A percentile compares a stretch with the other conserved stretches of the same genome.
Evolutionary conservation across 768 basidiomycete species (phyloP).

Genomic region (Mycena metata): DNA sequence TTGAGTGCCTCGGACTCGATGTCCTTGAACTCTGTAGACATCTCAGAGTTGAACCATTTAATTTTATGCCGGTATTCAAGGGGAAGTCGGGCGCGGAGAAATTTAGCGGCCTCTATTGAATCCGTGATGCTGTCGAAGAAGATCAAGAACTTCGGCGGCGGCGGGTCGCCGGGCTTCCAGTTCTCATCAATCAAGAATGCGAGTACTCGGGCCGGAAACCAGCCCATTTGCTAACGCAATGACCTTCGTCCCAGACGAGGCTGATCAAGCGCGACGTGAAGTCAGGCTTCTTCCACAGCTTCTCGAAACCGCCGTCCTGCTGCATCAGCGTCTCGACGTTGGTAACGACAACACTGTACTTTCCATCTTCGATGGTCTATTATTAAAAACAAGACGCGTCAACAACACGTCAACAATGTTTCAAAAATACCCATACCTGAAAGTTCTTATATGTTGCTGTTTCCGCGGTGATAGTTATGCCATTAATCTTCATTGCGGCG

Average conservation of each 20-base stretch:
- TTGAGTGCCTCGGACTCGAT: conserved; percentile 20
- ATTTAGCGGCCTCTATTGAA: conserved; percentile 25
- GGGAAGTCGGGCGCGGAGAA: conserved; percentile 32
- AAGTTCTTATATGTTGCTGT: conserved; percentile 33
- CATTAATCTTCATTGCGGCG: conserved; percentile 34
- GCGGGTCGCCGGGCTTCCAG: conserved; percentile 21
- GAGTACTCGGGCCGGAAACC: conserved; percentile 53
- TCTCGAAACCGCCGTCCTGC: conserved; percentile 33
- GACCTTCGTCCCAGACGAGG: conserved; percentile 56
- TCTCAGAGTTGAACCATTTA: conserved; percentile 43
- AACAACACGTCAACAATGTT: neutral
- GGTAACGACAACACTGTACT: conserved; percentile 44
- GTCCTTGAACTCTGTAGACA: conserved; percentile 37
- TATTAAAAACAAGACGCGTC: neutral
- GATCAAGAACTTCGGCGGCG: conserved; percentile 40
- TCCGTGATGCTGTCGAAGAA: conserved; percentile 42
- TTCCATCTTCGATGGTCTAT: conserved; percentile 41
- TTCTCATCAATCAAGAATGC: conserved; percentile 35
- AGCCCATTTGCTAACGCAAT: no score
- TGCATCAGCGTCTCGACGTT: conserved; percentile 46
- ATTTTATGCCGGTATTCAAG: conserved; percentile 34
- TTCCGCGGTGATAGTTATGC: conserved; percentile 37
- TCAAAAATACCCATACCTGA: conserved; percentile 29
- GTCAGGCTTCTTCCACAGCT: conserved; percentile 38
- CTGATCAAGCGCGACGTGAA: conserved; percentile 43